Base-by-base conservation (phyloP, 495 filamentous ascomycete genomes). In the Podospora comata region DNA sequence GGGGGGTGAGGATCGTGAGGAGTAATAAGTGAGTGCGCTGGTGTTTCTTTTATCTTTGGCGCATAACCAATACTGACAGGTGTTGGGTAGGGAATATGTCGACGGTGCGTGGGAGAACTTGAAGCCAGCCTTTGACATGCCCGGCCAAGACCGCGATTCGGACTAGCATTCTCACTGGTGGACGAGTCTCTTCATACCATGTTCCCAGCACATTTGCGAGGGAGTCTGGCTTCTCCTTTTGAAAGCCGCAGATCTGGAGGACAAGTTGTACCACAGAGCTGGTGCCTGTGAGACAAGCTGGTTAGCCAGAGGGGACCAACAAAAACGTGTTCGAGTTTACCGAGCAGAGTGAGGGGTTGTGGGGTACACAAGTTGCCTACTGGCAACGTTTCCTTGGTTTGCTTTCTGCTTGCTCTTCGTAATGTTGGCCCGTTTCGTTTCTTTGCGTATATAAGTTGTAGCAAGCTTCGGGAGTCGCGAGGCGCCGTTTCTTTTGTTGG, bases 1-100 rank as follows among this genome's bases (percentile, higher is more conserved):
- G 78, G 76, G 79, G 79, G 20, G 69, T 83, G 28, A 77, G 68
- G 68, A 57, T 84, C 19, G 70, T 74, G 0, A 76, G 77, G 76
- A 70, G 69, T 27, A 71, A 66, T 18, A 59, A 32, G 81, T 82
- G 67, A 67, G 79, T 76, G 23, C 30, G 26, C 44, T 34, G 2
- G 20, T 9, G 16, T 56, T 65, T 0, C 15, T 7, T 62, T 7
- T 62, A 19, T 18, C 60, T 26, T 60, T 23, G 5, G 2, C 27
- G n/a, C 58, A 6, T 23, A 5, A 5, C 18, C 15, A 30, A 18
- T 61, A 26, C 59, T 61, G 18, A 61, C 59, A 11, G 27, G 13
- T 44, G 27, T 23, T 15, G 53, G 20, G 20, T 20, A 67, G 65
- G 65, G 65, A 60, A 20, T 69, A 65, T 56, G 54, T 69, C 5